Conservation (phyloP, 139 green algal species). For the Marvania coccoides region DNA sequence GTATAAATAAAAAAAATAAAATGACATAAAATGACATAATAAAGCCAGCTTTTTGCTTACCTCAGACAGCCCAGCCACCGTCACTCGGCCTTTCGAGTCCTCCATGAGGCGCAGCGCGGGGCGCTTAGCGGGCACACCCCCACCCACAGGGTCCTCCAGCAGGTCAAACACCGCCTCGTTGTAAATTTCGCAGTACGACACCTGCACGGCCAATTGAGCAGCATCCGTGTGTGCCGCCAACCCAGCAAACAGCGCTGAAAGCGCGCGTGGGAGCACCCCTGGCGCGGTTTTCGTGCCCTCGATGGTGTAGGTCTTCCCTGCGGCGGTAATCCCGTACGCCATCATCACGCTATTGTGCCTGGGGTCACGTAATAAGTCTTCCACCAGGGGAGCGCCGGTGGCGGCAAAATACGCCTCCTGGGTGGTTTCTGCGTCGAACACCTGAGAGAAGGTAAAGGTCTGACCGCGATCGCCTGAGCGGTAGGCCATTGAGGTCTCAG, state of each 20-base stretch:
- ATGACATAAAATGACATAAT: too few species aligned
- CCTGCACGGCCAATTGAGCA: constrained; percentile 6
- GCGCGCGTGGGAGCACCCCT: constrained; percentile 51
- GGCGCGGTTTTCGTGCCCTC: constrained; percentile 45
- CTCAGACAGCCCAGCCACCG: constrained; percentile 37
- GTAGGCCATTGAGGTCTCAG: constrained; percentile 37
- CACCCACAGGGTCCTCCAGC: constrained; percentile 23
- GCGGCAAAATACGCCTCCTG: constrained; percentile 41
- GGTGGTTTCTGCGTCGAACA: constrained; percentile 37
- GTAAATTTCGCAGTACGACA: constrained; percentile 60
- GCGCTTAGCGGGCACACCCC: neutral
- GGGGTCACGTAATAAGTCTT: constrained; percentile 32
- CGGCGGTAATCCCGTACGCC: constrained; percentile 71
- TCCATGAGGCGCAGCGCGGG: constrained; percentile 45
- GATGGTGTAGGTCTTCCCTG: constrained; percentile 78
- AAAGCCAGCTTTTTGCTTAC: neutral
- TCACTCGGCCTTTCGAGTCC: constrained; percentile 38
- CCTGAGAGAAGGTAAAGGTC: constrained; percentile 51
- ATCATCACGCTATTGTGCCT: constrained; percentile 52
- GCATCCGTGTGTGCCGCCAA: constrained; percentile 12
- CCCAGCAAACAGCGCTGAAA: constrained; percentile 51
- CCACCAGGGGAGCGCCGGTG: constrained; percentile 36
- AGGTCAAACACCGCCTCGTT: constrained; percentile 75
- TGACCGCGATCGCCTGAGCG: constrained; percentile 40
- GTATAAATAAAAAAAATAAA: too few species aligned